Evolutionary conservation across 2,329 filamentous ascomycete species (phyloP).

Genomic region (Aspergillus tubingensis): DNA sequence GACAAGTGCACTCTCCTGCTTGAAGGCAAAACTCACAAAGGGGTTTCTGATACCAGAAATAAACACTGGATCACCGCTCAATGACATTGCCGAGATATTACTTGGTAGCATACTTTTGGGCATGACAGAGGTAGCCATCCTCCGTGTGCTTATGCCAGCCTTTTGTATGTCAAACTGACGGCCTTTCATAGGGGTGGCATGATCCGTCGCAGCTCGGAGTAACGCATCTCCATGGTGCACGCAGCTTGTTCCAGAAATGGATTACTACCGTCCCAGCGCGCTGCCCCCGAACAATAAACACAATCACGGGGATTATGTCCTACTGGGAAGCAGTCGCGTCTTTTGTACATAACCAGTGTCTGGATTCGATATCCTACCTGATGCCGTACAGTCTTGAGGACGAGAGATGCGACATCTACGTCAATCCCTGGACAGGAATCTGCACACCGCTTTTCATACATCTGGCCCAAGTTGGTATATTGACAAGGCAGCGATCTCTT

Average conservation of each 20-base stretch:
- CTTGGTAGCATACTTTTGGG: constrained; percentile 2
- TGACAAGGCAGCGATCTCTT: background rate
- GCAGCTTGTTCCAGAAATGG: constrained; percentile 1
- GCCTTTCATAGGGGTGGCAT: background rate
- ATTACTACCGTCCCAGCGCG: background rate
- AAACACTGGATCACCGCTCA: background rate
- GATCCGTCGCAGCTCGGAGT: background rate
- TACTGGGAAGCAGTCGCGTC: constrained; percentile 7
- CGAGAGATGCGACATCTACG: background rate
- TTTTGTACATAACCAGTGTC: background rate
- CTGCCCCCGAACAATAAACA: background rate
- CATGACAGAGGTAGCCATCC: background rate
- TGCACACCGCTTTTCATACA: constrained; percentile 12
- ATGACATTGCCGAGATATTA: background rate
- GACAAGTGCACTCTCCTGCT: constrained; percentile 1
- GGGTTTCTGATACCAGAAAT: background rate
- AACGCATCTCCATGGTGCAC: background rate
- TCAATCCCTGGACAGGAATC: constrained; percentile 5
- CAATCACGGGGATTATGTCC: background rate
- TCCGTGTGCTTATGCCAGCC: background rate
- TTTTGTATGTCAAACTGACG: background rate
- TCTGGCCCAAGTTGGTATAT: constrained; percentile 1
- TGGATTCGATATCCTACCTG: background rate
- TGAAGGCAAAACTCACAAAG: background rate
- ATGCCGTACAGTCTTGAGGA: background rate